phyloP scores from a whole-genome alignment of 73 alveolate genomes.

The Tetrahymena borealis region DNA sequence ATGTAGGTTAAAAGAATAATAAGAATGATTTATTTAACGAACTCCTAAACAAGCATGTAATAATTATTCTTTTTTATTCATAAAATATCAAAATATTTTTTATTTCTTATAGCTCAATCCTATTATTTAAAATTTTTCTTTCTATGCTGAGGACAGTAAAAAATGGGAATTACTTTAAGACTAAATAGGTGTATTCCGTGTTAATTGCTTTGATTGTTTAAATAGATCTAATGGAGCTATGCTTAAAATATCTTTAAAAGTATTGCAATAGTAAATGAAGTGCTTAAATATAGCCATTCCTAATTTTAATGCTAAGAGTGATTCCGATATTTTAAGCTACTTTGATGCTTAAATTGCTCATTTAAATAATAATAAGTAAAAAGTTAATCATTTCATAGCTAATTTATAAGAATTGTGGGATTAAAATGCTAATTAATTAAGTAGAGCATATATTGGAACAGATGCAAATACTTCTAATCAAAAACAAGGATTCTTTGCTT shows the following conservation, averaged over 20 bases:
- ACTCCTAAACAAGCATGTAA: constrained; percentile 52
- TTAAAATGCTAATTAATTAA: not conserved
- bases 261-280: not conserved
- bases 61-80: constrained; percentile 43
- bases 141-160: constrained; percentile 39
- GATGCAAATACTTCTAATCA: not conserved
- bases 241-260: not conserved
- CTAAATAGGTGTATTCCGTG: constrained; percentile 78
- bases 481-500: not conserved
- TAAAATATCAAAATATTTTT: not conserved
- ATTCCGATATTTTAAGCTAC: not conserved
- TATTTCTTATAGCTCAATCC: constrained; percentile 31
- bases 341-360: not conserved
- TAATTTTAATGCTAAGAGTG: not conserved
- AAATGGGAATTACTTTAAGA: constrained; percentile 55
- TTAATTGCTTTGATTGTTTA: constrained; percentile 92
- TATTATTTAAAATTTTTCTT: constrained; percentile 12
- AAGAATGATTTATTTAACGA: constrained; percentile 53
- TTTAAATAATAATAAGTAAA: not conserved
- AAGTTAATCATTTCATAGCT: not conserved
- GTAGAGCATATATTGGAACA: not conserved
- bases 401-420: not conserved
- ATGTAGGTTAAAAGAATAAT: constrained; percentile 40
- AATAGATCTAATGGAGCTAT: constrained; percentile 81
- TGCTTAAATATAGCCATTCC: not conserved